Base-by-base conservation (phyloP, 225 moss, liverwort and hornwort genomes). In the Sphagnum contortum region DNA sequence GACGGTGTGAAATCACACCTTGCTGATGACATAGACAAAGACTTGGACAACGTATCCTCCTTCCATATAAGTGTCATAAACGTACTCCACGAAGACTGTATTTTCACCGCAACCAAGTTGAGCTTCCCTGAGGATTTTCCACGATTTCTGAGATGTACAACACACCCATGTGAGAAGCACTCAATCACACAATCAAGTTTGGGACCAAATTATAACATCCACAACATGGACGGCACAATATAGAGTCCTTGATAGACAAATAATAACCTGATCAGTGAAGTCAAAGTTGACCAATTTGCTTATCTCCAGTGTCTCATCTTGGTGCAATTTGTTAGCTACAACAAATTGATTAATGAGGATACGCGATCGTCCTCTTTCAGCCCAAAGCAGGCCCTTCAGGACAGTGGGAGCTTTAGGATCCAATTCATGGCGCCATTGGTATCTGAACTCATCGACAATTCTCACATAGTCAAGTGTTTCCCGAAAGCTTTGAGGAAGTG, bases 341-440 rank as follows among this genome's bases (percentile, higher is more conserved):
- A 52, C 5, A 9, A 52, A 11, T 49, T 76, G 71, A 2, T 57
- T 5, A 68, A 65, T 4, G 49, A 76, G 76, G 67, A 62, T 72
- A 7, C 71, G 68, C 49, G 76, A 76, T 45, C 68, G 68, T 45
- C 76, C 68, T 64, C 64, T 57, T 68, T 76, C 76, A 44, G 76
- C 64, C 55, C 57, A 68, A 47, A 76, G 12, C 2, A 72, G 64
- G 11, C 62, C 71, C 55, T 65, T 71, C 64, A 10, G 68, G 57
- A 52, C 9, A 9, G 51, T 52, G 51, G 51, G 51, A 52, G 4
- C 12, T 58, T 6, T 11, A 11, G 58, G 12, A 11, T 29, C 4
- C 14, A 29, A 12, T 29, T 58, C 14, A 11, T 58, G 58, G 14
- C 58, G 14, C 10, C 10, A 5, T 12, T 58, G 14, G 58, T 4